Conservation (phyloP, 23 red algal genomes). For the Gracilaria gracilis region DNA sequence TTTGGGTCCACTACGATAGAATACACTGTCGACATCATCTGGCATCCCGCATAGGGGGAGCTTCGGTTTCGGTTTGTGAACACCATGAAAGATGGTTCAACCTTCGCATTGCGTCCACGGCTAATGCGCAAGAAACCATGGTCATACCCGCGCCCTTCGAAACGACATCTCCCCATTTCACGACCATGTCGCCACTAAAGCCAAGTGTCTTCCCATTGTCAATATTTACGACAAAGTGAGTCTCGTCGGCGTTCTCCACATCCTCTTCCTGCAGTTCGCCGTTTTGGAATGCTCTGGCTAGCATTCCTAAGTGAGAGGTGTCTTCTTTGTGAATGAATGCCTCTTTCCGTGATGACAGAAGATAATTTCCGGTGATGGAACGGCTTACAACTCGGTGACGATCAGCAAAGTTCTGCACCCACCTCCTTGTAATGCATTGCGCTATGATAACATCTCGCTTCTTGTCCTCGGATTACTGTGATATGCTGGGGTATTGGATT, state of each 20-base stretch:
- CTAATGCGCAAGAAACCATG: not conserved
- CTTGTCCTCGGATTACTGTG: too few species aligned
- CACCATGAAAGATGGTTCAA: not conserved
- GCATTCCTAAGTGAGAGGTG: constrained; percentile 9
- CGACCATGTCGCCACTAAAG: not conserved
- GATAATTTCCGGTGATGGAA: too few species aligned
- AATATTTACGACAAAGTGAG: not conserved
- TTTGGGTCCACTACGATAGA: constrained; percentile 20
- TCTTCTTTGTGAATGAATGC: constrained; percentile 26
- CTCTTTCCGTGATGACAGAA: not conserved
- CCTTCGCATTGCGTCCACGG: not conserved
- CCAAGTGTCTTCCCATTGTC: not conserved
- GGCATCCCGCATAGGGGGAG: too few species aligned
- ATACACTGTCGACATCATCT: too few species aligned
- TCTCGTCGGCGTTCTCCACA: constrained; percentile 1
- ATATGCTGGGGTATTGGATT: too few species aligned
- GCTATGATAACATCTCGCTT: too few species aligned
- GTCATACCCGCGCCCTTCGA: not conserved
- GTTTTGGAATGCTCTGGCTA: not conserved
- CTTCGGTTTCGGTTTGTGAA: too few species aligned
- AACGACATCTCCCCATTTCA: not conserved
- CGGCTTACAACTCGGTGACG: too few species aligned
- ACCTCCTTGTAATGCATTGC: too few species aligned
- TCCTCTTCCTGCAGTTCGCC: constrained; percentile 17
- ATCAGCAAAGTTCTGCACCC: too few species aligned